Conservation (phyloP, 2,329 filamentous ascomycete species). For the Colletotrichum ledebouriae region DNA sequence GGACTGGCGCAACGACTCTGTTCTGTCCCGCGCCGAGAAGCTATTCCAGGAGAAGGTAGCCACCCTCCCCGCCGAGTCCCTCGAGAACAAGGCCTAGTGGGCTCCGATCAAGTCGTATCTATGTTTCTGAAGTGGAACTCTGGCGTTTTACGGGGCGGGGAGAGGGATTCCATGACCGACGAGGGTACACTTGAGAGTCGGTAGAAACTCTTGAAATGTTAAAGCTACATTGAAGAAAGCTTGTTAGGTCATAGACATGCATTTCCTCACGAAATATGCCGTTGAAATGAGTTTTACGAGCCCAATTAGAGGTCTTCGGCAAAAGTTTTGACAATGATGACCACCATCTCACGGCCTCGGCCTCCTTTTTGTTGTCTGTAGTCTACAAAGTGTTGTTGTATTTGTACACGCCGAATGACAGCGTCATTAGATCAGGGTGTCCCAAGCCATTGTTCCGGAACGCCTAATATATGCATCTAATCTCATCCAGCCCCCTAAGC, state of each 20-base stretch:
- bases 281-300: conserved; percentile 10
- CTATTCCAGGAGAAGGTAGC: conserved; percentile 87
- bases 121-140: conserved; percentile 32
- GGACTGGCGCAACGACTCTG: conserved; percentile 76
- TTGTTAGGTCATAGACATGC: conserved; percentile 11
- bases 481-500: background rate
- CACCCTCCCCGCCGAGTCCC: conserved; percentile 63
- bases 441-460: conserved; percentile 39
- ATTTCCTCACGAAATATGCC: background rate
- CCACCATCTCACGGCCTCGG: conserved; percentile 20
- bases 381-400: conserved; percentile 33
- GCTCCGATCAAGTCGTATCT: conserved; percentile 32
- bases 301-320: conserved; percentile 1
- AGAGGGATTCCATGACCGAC: conserved; percentile 10
- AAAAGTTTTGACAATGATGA: conserved; percentile 8
- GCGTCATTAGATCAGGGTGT: conserved; percentile 41
- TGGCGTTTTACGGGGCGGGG: conserved; percentile 30
- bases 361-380: conserved; percentile 30
- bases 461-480: conserved; percentile 40
- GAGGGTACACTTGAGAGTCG: conserved; percentile 14
- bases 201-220: conserved; percentile 2
- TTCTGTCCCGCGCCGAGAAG: conserved; percentile 90
- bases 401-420: conserved; percentile 38
- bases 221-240: conserved; percentile 23
- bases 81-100: conserved; percentile 40